phyloP scores from a whole-genome alignment of 2,329 filamentous ascomycete genomes.

The Piedraia hortae region DNA sequence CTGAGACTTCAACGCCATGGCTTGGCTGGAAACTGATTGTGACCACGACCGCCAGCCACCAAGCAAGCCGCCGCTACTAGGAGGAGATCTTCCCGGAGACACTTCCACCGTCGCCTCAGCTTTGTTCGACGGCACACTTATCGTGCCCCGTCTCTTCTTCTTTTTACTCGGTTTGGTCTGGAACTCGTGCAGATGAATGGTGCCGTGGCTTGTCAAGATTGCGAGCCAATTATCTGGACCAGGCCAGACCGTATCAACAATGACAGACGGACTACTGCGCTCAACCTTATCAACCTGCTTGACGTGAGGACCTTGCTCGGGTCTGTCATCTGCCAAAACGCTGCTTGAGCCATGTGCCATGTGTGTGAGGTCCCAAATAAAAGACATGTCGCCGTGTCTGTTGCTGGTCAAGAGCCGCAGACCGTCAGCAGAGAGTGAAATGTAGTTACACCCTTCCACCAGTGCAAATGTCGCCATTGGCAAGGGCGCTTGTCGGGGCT shows the following conservation, averaged over 20 bases:
- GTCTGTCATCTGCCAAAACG: conserved; percentile 2
- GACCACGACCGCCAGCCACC: conserved; percentile 13
- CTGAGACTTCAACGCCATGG: conserved; percentile 7
- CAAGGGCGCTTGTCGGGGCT: conserved; percentile 23
- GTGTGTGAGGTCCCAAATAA: conserved; percentile 53
- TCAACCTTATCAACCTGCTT: conserved; percentile 72
- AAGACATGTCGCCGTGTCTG: conserved; percentile 59
- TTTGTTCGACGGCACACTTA: conserved; percentile 7
- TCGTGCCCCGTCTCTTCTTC: conserved; percentile 7
- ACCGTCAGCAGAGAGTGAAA: conserved; percentile 51
- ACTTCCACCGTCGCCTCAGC: conserved; percentile 11
- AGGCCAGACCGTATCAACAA: conserved; percentile 74
- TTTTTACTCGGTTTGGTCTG: conserved; percentile 21
- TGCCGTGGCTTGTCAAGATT: conserved; percentile 83
- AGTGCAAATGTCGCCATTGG: conserved; percentile 44
- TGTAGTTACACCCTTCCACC: conserved; percentile 48
- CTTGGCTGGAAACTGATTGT: conserved; percentile 16
- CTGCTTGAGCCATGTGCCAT: conserved; percentile 14
- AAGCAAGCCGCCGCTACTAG: conserved; percentile 9
- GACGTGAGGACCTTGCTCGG: conserved; percentile 23
- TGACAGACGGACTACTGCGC: conserved; percentile 69
- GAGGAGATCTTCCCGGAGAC: conserved; percentile 9
- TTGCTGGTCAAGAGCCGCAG: conserved; percentile 52
- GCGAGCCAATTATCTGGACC: conserved; percentile 61
- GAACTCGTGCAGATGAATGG: conserved; percentile 74